phyloP scores from a whole-genome alignment of 1,284 basidiomycete species.

The Singerocomus inundabilis region DNA sequence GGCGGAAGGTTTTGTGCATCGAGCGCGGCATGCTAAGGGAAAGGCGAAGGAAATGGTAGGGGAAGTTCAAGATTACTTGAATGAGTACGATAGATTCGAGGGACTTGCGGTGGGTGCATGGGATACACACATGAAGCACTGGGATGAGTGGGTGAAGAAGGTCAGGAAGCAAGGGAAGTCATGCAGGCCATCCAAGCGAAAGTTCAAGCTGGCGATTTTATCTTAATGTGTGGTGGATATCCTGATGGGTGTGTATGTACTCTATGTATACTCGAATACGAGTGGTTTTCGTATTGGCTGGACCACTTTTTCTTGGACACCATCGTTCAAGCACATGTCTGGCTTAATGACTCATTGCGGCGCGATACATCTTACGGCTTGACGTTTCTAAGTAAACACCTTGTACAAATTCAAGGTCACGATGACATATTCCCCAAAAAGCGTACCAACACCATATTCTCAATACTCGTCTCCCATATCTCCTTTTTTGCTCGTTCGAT shows the following conservation, averaged over 20 bases:
- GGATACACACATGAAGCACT: constrained; percentile 17
- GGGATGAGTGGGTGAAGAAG: constrained; percentile 23
- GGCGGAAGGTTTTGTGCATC: constrained; percentile 30
- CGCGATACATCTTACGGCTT: neutral
- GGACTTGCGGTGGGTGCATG: constrained; percentile 14
- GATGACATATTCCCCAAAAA: constrained; percentile 40
- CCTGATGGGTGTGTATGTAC: constrained; percentile 18
- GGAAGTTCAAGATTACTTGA: constrained; percentile 29
- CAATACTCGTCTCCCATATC: constrained; percentile 72
- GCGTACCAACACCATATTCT: constrained; percentile 63
- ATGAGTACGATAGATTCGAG: constrained; percentile 22
- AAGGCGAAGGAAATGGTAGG: constrained; percentile 43
- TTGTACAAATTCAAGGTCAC: neutral
- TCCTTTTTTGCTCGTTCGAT: constrained; percentile 60
- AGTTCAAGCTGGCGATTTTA: constrained; percentile 11
- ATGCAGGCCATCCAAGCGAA: constrained; percentile 19
- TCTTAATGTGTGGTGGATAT: constrained; percentile 10
- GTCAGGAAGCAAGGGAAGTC: constrained; percentile 7
- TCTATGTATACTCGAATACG: constrained; percentile 20
- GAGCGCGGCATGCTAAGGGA: constrained; percentile 46
- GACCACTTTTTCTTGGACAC: no score
- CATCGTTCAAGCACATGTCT: neutral
- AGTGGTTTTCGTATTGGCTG: neutral
- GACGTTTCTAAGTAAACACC: neutral
- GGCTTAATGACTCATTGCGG: neutral